phyloP scores from a whole-genome alignment of 2,329 filamentous ascomycete genomes.

The Curvularia sp. region DNA sequence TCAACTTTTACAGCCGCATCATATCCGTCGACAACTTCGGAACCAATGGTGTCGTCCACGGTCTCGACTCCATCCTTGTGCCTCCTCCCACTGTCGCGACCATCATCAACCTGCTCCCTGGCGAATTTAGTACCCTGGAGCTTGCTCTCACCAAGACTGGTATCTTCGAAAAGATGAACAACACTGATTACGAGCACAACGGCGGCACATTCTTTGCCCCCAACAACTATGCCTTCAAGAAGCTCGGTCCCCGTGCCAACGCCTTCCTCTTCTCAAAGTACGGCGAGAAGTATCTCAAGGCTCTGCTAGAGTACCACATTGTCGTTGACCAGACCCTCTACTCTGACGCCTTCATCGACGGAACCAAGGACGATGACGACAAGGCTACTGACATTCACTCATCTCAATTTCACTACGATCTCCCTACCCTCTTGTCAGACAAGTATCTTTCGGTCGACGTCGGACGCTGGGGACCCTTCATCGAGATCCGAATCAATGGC shows the following conservation, averaged over 20 bases:
- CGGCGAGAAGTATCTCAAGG: conserved; percentile 77
- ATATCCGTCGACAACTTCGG: conserved; percentile 73
- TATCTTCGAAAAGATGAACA: conserved; percentile 66
- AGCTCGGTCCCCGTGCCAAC: conserved; percentile 75
- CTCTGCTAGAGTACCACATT: conserved; percentile 80
- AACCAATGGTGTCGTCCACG: conserved; percentile 83
- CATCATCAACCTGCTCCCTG: conserved; percentile 70
- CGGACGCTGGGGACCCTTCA: conserved; percentile 69
- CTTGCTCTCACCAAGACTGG: conserved; percentile 78
- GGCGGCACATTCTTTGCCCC: conserved; percentile 84
- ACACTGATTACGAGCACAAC: conserved; percentile 55
- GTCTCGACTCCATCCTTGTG: conserved; percentile 74
- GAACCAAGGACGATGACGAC: conserved; percentile 36
- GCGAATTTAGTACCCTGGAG: conserved; percentile 78
- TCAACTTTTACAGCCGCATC: conserved; percentile 81
- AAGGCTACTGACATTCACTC: conserved; percentile 31
- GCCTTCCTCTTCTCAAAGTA: conserved; percentile 83
- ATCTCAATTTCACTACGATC: conserved; percentile 68
- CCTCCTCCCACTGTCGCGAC: conserved; percentile 72
- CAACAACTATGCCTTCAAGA: conserved; percentile 78
- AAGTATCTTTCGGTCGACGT: conserved; percentile 75
- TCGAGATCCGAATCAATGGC: conserved; percentile 77
- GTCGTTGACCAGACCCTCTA: conserved; percentile 79
- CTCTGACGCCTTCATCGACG: conserved; percentile 78
- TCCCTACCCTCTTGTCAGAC: conserved; percentile 74